Conservation (phyloP, 768 basidiomycete species). For the Tricholomella constricta region DNA sequence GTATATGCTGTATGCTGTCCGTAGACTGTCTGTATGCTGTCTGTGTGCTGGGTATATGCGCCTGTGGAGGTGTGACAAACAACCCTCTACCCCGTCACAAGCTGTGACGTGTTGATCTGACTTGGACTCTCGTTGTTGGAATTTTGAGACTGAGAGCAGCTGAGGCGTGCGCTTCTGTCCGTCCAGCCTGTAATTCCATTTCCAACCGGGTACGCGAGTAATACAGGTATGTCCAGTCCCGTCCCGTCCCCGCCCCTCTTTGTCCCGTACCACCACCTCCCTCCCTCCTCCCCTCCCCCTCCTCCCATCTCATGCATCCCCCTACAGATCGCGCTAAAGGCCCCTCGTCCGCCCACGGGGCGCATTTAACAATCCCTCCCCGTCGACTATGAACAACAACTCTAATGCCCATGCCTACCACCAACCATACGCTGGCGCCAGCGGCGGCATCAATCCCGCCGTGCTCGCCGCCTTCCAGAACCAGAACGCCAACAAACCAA, state of each 20-base stretch:
- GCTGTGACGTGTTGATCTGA: slow-evolving; percentile 10
- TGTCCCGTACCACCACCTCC: not conserved
- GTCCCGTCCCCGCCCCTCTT: slow-evolving; percentile 13
- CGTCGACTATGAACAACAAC: not conserved
- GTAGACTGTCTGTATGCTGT: too few relatives aligned
- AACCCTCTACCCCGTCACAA: slow-evolving; percentile 8
- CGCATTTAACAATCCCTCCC: not conserved
- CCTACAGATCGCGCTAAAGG: not conserved
- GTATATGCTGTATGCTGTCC: not conserved
- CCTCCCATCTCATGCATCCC: slow-evolving; percentile 1
- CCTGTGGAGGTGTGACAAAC: not conserved
- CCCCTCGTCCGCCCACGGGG: not conserved
- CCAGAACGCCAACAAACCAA: not conserved
- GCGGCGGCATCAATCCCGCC: slow-evolving; percentile 15
- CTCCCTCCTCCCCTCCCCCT: slow-evolving; percentile 10
- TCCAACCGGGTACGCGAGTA: slow-evolving; percentile 2
- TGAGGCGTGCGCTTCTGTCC: slow-evolving; percentile 8
- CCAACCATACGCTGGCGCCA: not conserved
- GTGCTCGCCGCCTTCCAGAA: slow-evolving; percentile 11
- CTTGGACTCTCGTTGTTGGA: slow-evolving; percentile 5
- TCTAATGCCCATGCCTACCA: slow-evolving; percentile 1
- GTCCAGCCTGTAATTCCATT: slow-evolving; percentile 3
- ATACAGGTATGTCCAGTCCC: slow-evolving; percentile 3
- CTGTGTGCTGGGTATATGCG: too few relatives aligned
- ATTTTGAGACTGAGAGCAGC: slow-evolving; percentile 7